A percentile compares a stretch with the other conserved stretches of the same genome.
These are phyloP conservation scores for Phoenix dactylifera DNA, from an alignment of 176 grass and related monocot species.

Conservation along the genomic window DNA sequence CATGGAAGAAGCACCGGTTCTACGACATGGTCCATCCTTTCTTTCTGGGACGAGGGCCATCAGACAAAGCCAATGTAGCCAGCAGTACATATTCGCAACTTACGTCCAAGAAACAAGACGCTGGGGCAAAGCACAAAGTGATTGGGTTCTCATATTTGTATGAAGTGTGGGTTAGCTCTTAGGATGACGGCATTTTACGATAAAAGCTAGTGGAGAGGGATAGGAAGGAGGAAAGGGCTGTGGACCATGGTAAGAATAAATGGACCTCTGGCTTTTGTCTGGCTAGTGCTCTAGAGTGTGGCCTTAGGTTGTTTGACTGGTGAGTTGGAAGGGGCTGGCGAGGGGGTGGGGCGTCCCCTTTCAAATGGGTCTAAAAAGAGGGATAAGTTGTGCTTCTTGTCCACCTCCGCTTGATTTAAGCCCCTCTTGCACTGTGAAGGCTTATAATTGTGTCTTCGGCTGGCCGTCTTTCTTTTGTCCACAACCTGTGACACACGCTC, in stretches of 20 bases:
- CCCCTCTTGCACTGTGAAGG: no score
- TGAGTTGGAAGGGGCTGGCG: background rate
- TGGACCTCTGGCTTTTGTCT: conserved; percentile 9
- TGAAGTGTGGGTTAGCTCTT: background rate
- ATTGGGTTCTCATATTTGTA: background rate
- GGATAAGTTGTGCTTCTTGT: conserved; percentile 17
- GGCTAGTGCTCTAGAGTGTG: conserved; percentile 2
- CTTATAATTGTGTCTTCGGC: no score
- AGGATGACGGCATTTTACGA: background rate
- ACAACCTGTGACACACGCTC: no score
- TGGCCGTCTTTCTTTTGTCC: no score
- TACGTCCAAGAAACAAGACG: background rate
- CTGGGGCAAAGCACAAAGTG: background rate
- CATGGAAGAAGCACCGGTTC: no score
- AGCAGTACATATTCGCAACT: background rate
- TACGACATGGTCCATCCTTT: no score
- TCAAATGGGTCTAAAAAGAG: background rate
- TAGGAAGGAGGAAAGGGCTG: background rate
- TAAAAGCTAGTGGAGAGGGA: background rate
- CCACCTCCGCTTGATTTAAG: background rate
- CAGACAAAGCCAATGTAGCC: conserved; percentile 1
- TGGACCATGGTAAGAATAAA: background rate
- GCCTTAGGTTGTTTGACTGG: background rate
- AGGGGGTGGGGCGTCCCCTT: background rate
- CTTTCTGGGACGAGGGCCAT: background rate